Percentiles rank a stretch among this genome's conserved stretches.
These are phyloP conservation scores for Salmacisia buchloeana DNA, from an alignment of 1,284 basidiomycete genomes.

Conservation along the genomic window DNA sequence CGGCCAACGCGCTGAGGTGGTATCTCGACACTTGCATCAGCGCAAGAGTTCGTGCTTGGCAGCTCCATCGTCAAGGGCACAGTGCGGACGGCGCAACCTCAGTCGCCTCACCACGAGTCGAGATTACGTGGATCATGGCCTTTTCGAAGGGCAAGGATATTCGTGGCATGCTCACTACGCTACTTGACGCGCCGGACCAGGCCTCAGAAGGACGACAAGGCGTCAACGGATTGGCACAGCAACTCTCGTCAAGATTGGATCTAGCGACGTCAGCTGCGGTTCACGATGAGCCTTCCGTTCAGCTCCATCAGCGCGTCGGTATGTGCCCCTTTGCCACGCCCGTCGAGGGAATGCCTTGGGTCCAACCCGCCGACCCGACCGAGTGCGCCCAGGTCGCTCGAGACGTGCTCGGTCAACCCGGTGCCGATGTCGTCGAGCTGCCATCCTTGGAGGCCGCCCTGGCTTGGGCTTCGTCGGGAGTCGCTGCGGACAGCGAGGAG, in stretches of 20 bases:
- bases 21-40: slow-evolving; percentile 59
- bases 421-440: slow-evolving; percentile 2
- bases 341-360: slow-evolving; percentile 50
- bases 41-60: slow-evolving; percentile 2
- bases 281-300: background rate
- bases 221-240: too few species aligned
- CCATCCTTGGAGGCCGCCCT: slow-evolving; percentile 1
- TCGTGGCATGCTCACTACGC: slow-evolving; percentile 25
- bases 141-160: slow-evolving; percentile 44
- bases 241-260: too few species aligned
- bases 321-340: slow-evolving; percentile 37
- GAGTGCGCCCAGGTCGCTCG: slow-evolving; percentile 14
- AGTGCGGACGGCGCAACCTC: background rate
- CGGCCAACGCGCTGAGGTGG: slow-evolving; percentile 63
- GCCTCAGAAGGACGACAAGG: too few species aligned
- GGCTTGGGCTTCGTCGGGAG: slow-evolving; percentile 6
- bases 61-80: too few species aligned
- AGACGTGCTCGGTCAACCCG: slow-evolving; percentile 3
- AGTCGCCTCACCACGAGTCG: slow-evolving; percentile 7
- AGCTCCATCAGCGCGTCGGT: slow-evolving; percentile 31
- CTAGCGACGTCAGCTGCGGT: too few species aligned
- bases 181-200: slow-evolving; percentile 15
- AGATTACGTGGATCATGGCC: slow-evolving; percentile 37
- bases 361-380: slow-evolving; percentile 18
- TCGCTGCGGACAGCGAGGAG: background rate